Percentiles rank a stretch among this genome's conserved stretches.
Evolutionary conservation across 345 rosid genomes (phyloP).

Genomic region (Dovyalis caffra): DNA sequence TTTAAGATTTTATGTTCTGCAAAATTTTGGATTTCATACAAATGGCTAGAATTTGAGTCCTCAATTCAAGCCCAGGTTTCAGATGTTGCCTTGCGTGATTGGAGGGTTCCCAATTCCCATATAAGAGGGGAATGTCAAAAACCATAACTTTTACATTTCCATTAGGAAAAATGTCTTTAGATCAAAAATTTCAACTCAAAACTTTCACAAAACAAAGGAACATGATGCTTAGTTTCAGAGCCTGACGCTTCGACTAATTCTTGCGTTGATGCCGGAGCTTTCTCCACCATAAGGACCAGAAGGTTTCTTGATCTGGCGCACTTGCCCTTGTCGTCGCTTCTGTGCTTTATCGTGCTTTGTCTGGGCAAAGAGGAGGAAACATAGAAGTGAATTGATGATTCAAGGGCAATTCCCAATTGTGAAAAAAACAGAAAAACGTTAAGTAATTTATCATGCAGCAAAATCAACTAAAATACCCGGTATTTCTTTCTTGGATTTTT

Average conservation of each 20-base stretch:
- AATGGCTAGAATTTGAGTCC: neutral
- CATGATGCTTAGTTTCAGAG: slow-evolving; percentile 7
- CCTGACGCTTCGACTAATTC: slow-evolving; percentile 63
- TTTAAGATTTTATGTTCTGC: no score
- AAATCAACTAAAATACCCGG: slow-evolving; percentile 40
- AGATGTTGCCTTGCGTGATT: no score
- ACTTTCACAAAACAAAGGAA: neutral
- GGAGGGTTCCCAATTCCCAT: no score
- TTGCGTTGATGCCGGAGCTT: slow-evolving; percentile 56
- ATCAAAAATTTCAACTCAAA: neutral
- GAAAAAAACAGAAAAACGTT: neutral
- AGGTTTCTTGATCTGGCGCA: slow-evolving; percentile 50
- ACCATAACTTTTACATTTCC: neutral
- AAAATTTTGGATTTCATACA: neutral
- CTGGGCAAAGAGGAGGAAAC: slow-evolving; percentile 21
- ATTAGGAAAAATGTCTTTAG: neutral
- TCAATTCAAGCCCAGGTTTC: neutral
- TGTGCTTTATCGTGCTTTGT: slow-evolving; percentile 44
- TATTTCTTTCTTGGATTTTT: slow-evolving; percentile 90
- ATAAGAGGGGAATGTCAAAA: neutral
- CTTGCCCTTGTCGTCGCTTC: slow-evolving; percentile 55
- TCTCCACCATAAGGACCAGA: slow-evolving; percentile 69
- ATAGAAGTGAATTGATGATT: neutral
- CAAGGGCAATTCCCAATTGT: neutral
- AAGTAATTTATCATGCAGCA: neutral